Evolutionary conservation across 495 filamentous ascomycete genomes (phyloP).

Genomic region (Tuber magnatum): DNA sequence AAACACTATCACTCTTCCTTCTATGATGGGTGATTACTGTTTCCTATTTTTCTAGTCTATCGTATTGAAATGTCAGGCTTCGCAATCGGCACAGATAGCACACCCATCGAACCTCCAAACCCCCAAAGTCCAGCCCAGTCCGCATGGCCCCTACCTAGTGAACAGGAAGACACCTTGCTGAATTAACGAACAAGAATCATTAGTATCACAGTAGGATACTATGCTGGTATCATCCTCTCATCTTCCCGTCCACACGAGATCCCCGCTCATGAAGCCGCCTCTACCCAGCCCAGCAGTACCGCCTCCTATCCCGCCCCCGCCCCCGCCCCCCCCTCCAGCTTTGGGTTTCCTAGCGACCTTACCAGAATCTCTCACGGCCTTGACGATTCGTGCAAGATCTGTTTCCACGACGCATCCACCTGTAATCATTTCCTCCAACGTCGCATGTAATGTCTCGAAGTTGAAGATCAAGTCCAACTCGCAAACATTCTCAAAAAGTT

Average conservation of each 20-base stretch:
- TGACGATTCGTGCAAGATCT: slow-evolving; percentile 74
- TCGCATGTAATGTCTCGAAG: slow-evolving; percentile 91
- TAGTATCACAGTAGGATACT: not conserved
- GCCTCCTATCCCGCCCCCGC: slow-evolving; percentile 30
- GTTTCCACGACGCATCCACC: slow-evolving; percentile 96
- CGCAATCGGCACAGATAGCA: not conserved
- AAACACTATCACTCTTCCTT: not conserved
- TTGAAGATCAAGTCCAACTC: slow-evolving; percentile 98
- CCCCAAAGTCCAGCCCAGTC: not conserved
- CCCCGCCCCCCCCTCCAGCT: slow-evolving; percentile 47
- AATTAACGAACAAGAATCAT: not conserved
- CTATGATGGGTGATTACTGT: not conserved
- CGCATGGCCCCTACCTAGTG: not conserved
- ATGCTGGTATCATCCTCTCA: slow-evolving; percentile 32
- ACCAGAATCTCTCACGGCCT: slow-evolving; percentile 73
- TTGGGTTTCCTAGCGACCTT: slow-evolving; percentile 61
- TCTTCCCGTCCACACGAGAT: slow-evolving; percentile 55
- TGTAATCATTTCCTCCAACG: slow-evolving; percentile 88
- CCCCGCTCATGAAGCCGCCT: slow-evolving; percentile 47
- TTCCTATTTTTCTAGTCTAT: not conserved
- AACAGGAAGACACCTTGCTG: not conserved
- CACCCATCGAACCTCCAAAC: not conserved
- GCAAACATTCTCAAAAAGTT: slow-evolving; percentile 96
- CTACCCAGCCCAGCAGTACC: slow-evolving; percentile 40
- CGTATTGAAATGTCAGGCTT: slow-evolving; percentile 1